Evolutionary conservation across 345 rosid species (phyloP).

Genomic region (Iberis pinnata): DNA sequence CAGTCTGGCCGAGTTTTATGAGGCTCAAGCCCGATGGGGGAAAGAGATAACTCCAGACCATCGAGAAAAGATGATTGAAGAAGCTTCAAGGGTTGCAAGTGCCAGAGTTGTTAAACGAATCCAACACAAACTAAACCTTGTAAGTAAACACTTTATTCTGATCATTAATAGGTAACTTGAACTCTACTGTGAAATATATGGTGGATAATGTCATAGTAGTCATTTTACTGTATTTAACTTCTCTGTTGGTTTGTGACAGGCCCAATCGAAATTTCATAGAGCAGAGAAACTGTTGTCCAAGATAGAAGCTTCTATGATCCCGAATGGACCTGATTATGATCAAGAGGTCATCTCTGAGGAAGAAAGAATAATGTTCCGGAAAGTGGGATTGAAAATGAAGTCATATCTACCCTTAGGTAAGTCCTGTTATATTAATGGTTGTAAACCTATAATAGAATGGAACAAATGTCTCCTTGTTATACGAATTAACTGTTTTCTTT

Average conservation of each 20-base stretch:
- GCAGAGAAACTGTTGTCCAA: conserved; percentile 81
- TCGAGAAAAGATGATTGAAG: conserved; percentile 81
- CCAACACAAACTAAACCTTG: conserved; percentile 76
- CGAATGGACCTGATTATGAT: conserved; percentile 94
- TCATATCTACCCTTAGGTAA: conserved; percentile 87
- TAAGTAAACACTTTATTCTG: conserved; percentile 37
- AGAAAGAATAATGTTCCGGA: conserved; percentile 83
- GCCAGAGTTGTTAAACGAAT: conserved; percentile 58
- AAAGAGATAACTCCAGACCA: conserved; percentile 67
- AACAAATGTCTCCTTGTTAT: conserved; percentile 10
- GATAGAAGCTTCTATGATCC: conserved; percentile 90
- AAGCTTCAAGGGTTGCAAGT: conserved; percentile 63
- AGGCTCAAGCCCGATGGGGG: conserved; percentile 96
- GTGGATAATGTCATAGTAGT: conserved; percentile 2
- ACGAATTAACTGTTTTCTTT: background rate
- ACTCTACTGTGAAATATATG: conserved; percentile 4
- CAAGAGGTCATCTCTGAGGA: conserved; percentile 94
- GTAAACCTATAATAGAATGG: background rate
- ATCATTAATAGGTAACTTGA: background rate
- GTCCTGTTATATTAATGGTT: background rate
- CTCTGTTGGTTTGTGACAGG: conserved; percentile 39
- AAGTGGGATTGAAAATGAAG: conserved; percentile 92
- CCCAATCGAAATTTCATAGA: conserved; percentile 77
- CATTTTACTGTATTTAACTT: background rate
- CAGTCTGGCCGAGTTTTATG: conserved; percentile 90